These are phyloP conservation scores for Fusarium lateritium DNA, from an alignment of 2,329 filamentous ascomycete species.

Conservation along the genomic window DNA sequence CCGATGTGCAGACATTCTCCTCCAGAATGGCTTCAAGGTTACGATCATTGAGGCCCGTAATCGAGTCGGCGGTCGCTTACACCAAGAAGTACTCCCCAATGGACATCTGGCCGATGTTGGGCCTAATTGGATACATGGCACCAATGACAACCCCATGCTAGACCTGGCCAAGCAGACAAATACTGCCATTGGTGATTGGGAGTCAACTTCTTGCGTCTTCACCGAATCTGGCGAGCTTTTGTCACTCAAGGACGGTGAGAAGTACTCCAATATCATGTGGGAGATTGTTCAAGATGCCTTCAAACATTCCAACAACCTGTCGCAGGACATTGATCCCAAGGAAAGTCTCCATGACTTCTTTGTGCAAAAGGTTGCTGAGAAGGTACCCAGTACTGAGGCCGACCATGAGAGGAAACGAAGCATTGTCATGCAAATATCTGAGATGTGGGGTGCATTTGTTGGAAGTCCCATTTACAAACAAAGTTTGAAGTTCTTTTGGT, in stretches of 20 bases:
- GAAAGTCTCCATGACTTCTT: constrained; percentile 71
- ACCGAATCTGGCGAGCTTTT: constrained; percentile 70
- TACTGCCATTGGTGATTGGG: constrained; percentile 64
- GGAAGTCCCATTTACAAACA: constrained; percentile 75
- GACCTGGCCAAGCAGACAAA: constrained; percentile 75
- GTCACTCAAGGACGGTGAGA: constrained; percentile 60
- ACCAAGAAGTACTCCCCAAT: constrained; percentile 65
- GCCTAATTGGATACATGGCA: constrained; percentile 87
- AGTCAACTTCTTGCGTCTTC: constrained; percentile 69
- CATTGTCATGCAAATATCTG: constrained; percentile 67
- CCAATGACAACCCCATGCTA: constrained; percentile 77
- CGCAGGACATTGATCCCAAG: constrained; percentile 61
- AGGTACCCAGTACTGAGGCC: constrained; percentile 62
- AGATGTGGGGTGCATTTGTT: constrained; percentile 80
- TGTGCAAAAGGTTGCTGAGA: constrained; percentile 58
- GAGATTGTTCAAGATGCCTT: constrained; percentile 78
- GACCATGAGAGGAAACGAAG: constrained; percentile 59
- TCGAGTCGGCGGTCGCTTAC: constrained; percentile 76
- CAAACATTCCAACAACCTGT: constrained; percentile 72
- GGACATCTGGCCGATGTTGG: constrained; percentile 71
- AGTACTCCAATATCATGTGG: constrained; percentile 73
- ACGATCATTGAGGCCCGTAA: constrained; percentile 78
- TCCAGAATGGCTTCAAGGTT: constrained; percentile 75
- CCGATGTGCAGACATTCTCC: constrained; percentile 77
- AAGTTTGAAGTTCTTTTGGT: constrained; percentile 82